These are phyloP conservation scores for Fusarium sublunatum DNA, from an alignment of 2,329 filamentous ascomycete genomes.

Conservation along the genomic window DNA sequence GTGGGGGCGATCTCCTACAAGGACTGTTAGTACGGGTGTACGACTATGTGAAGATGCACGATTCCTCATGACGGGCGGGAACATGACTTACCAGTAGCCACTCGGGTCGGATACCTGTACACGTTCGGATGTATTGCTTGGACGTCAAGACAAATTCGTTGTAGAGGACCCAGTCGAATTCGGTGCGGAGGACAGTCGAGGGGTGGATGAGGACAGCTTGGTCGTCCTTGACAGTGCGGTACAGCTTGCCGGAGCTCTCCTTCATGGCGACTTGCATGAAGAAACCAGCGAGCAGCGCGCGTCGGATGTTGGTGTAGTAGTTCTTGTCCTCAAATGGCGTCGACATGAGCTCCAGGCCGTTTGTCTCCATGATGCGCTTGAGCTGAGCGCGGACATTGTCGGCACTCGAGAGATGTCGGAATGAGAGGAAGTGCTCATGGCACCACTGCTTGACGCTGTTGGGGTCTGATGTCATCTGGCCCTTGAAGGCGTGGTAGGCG, in stretches of 20 bases:
- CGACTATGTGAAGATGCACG: not conserved
- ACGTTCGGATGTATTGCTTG: slow-evolving; percentile 97
- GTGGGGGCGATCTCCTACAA: slow-evolving; percentile 86
- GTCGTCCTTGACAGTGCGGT: slow-evolving; percentile 96
- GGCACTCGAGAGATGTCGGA: slow-evolving; percentile 87
- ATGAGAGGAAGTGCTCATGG: slow-evolving; percentile 94
- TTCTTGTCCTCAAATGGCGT: slow-evolving; percentile 95
- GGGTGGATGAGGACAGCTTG: slow-evolving; percentile 94
- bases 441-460: slow-evolving; percentile 89
- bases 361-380: slow-evolving; percentile 95
- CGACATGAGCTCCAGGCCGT: slow-evolving; percentile 85
- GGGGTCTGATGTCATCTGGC: slow-evolving; percentile 67
- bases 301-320: slow-evolving; percentile 97
- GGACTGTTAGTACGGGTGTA: slow-evolving; percentile 27
- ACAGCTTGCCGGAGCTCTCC: slow-evolving; percentile 87
- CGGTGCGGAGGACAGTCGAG: slow-evolving; percentile 86
- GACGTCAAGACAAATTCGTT: slow-evolving; percentile 98
- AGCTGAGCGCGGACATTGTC: slow-evolving; percentile 94
- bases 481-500: slow-evolving; percentile 97
- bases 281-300: slow-evolving; percentile 91
- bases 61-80: slow-evolving; percentile 1
- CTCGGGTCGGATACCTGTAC: slow-evolving; percentile 90
- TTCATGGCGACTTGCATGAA: slow-evolving; percentile 99
- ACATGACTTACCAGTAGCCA: slow-evolving; percentile 81
- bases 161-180: slow-evolving; percentile 97